Evolutionary conservation across 2,329 filamentous ascomycete species (phyloP).

Genomic region (Davidsoniella virescens): DNA sequence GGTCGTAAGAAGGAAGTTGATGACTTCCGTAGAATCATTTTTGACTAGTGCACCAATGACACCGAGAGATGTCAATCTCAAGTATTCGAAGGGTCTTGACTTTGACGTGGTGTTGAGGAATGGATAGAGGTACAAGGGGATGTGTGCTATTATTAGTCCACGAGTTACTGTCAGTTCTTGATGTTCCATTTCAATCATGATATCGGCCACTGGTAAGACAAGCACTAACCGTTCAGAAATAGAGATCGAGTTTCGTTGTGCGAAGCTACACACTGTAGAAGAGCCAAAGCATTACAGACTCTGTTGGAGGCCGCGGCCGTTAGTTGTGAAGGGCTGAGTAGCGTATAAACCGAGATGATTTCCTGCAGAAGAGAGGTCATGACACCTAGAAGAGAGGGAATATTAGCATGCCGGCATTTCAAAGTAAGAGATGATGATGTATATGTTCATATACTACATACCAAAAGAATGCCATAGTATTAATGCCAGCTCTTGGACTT

Average conservation of each 20-base stretch:
- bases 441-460: slow-evolving; percentile 30
- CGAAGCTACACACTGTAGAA: slow-evolving; percentile 91
- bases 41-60: slow-evolving; percentile 96
- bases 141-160: slow-evolving; percentile 59
- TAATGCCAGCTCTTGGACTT: slow-evolving; percentile 87
- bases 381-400: slow-evolving; percentile 47
- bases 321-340: slow-evolving; percentile 90
- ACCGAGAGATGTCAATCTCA: slow-evolving; percentile 85
- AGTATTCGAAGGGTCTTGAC: slow-evolving; percentile 91
- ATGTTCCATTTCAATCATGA: not conserved
- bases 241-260: slow-evolving; percentile 91
- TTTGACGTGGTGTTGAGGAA: slow-evolving; percentile 99
- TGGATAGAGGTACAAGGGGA: slow-evolving; percentile 91
- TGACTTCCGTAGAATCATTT: slow-evolving; percentile 96
- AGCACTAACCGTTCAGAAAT: slow-evolving; percentile 67
- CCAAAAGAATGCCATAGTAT: slow-evolving; percentile 98
- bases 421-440: not conserved
- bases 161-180: not conserved
- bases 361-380: slow-evolving; percentile 97
- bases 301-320: slow-evolving; percentile 95
- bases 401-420: slow-evolving; percentile 9
- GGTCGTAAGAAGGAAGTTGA: slow-evolving; percentile 95
- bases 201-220: not conserved
- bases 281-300: slow-evolving; percentile 89
- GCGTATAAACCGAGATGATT: slow-evolving; percentile 95